These are phyloP conservation scores for Coniochaeta ligniaria DNA, from an alignment of 2,329 filamentous ascomycete species.

Conservation along the genomic window DNA sequence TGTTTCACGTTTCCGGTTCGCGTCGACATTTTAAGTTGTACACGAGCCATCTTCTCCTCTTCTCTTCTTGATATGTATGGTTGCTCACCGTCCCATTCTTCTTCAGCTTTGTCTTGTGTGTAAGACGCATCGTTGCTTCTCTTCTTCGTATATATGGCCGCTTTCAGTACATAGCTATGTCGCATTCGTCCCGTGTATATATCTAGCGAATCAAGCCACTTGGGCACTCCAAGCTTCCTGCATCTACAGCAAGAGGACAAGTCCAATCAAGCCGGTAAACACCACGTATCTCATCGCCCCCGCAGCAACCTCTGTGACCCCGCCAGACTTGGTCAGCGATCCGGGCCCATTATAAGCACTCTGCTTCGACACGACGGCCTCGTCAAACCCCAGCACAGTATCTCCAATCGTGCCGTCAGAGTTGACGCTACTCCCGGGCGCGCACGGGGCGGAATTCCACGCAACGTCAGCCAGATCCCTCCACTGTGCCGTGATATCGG, in stretches of 20 bases:
- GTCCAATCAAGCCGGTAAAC: background rate
- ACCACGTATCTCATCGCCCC: background rate
- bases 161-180: background rate
- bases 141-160: background rate
- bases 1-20: too few relatives aligned
- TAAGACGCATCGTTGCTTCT: background rate
- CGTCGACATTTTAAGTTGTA: background rate
- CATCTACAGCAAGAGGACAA: background rate
- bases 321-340: background rate
- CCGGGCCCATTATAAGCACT: slow-evolving; percentile 8
- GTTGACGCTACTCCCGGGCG: slow-evolving; percentile 9
- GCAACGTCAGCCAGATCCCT: slow-evolving; percentile 28
- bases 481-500: slow-evolving; percentile 42
- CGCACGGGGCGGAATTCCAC: slow-evolving; percentile 26
- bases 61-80: background rate
- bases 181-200: background rate
- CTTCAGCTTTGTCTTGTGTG: background rate
- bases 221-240: background rate
- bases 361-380: slow-evolving; percentile 2
- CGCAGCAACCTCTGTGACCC: background rate
- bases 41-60: background rate
- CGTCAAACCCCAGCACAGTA: background rate
- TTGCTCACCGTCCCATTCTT: background rate
- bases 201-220: background rate
- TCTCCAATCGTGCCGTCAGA: slow-evolving; percentile 8